A percentile compares a stretch with the other conserved stretches of the same genome.
Conservation (phyloP, 225 moss, liverwort and hornwort genomes). For the Polytrichum formosum region DNA sequence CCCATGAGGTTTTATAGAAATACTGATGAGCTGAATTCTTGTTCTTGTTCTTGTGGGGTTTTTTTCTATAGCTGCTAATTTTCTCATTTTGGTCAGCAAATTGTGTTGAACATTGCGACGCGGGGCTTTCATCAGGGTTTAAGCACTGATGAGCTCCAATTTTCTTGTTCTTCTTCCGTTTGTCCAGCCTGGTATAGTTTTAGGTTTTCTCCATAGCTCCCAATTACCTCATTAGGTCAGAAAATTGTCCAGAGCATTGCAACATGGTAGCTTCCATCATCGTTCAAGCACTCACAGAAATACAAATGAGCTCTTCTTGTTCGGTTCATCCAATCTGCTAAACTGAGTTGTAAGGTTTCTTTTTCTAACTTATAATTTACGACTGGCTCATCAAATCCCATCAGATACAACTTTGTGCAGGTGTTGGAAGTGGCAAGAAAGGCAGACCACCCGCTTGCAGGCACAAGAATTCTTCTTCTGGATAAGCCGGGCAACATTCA, state of each 20-base stretch:
- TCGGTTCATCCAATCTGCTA: background rate
- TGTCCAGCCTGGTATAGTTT: background rate
- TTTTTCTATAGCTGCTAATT: background rate
- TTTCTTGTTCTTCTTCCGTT: too few species aligned
- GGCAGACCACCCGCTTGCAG: slow-evolving; percentile 64
- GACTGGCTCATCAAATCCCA: background rate
- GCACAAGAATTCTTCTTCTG: slow-evolving; percentile 65
- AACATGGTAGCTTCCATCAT: background rate
- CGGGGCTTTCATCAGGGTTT: too few species aligned
- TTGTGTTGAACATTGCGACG: background rate
- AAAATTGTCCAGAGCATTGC: background rate
- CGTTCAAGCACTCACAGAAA: background rate
- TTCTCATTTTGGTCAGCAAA: too few species aligned
- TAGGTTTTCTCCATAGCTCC: background rate
- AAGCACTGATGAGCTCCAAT: too few species aligned
- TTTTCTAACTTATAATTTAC: background rate
- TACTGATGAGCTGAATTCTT: background rate
- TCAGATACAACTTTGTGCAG: slow-evolving; percentile 75
- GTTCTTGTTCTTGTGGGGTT: background rate
- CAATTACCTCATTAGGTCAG: background rate
- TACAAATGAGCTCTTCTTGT: background rate
- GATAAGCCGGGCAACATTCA: slow-evolving; percentile 89
- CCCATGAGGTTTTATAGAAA: too few species aligned
- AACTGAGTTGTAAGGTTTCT: background rate
- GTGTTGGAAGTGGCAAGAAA: slow-evolving; percentile 68